Conservation (phyloP, 192 early-diverging fungal species). For the Funneliformis mosseae region DNA sequence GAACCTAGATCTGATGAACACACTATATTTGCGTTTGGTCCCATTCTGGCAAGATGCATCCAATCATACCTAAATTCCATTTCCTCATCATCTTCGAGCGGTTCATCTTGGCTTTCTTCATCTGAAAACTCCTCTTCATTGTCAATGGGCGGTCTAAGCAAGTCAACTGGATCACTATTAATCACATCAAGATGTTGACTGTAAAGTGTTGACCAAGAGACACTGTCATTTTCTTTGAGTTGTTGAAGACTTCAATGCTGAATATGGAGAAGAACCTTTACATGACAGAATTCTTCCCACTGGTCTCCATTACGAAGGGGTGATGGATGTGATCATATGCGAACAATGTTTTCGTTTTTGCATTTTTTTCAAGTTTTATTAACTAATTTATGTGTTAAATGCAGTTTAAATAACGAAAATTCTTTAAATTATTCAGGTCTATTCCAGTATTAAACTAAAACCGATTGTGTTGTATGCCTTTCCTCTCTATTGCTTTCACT, state of each 20-base stretch:
- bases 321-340: neutral
- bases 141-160: neutral
- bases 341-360: neutral
- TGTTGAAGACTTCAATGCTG: neutral
- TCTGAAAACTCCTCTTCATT: neutral
- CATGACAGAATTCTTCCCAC: neutral
- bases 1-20: neutral
- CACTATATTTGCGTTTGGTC: neutral
- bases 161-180: neutral
- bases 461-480: neutral
- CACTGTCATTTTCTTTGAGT: neutral
- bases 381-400: neutral
- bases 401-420: no score
- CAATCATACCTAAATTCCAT: neutral
- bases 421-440: neutral
- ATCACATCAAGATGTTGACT: neutral
- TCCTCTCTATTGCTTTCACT: neutral
- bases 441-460: neutral
- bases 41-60: neutral
- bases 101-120: neutral
- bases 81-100: neutral
- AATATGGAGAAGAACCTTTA: no score
- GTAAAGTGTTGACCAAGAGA: neutral
- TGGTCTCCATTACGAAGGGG: neutral
- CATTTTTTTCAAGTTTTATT: neutral